Percentiles rank a stretch among this genome's conserved stretches.
phyloP scores from a whole-genome alignment of 352 stramenopile species.

The Pythium plurisporium region DNA sequence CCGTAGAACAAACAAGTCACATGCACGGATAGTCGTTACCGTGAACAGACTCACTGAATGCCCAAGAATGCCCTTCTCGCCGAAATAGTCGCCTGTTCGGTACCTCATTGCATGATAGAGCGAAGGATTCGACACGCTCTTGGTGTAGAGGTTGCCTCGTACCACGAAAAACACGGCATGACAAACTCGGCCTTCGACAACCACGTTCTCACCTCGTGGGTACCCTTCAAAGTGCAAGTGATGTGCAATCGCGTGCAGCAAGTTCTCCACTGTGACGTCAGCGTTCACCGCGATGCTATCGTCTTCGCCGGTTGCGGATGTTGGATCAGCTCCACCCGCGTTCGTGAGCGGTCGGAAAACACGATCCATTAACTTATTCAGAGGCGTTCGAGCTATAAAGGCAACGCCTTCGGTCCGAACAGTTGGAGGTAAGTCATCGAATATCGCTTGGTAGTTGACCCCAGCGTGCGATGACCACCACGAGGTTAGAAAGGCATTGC shows the following conservation, averaged over 20 bases:
- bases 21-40: slow-evolving; percentile 25
- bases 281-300: slow-evolving; percentile 15
- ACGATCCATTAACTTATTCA: slow-evolving; percentile 38
- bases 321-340: slow-evolving; percentile 11
- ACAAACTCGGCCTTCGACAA: slow-evolving; percentile 54
- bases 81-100: slow-evolving; percentile 56
- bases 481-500: slow-evolving; percentile 19
- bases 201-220: slow-evolving; percentile 50
- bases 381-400: slow-evolving; percentile 41
- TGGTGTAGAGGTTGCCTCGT: slow-evolving; percentile 48
- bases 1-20: slow-evolving; percentile 39
- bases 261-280: slow-evolving; percentile 7
- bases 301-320: background rate
- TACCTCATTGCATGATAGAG: slow-evolving; percentile 47
- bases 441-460: slow-evolving; percentile 21
- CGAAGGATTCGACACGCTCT: slow-evolving; percentile 43
- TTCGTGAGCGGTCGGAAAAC: slow-evolving; percentile 28
- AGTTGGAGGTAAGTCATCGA: slow-evolving; percentile 27
- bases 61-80: slow-evolving; percentile 50
- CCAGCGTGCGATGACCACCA: slow-evolving; percentile 25
- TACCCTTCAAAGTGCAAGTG: slow-evolving; percentile 61
- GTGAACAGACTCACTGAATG: slow-evolving; percentile 40
- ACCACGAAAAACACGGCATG: slow-evolving; percentile 63
- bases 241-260: slow-evolving; percentile 35
- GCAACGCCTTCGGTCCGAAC: slow-evolving; percentile 47